Conservation (phyloP, 768 basidiomycete genomes). For the Porphyrellus cyaneotinctus region DNA sequence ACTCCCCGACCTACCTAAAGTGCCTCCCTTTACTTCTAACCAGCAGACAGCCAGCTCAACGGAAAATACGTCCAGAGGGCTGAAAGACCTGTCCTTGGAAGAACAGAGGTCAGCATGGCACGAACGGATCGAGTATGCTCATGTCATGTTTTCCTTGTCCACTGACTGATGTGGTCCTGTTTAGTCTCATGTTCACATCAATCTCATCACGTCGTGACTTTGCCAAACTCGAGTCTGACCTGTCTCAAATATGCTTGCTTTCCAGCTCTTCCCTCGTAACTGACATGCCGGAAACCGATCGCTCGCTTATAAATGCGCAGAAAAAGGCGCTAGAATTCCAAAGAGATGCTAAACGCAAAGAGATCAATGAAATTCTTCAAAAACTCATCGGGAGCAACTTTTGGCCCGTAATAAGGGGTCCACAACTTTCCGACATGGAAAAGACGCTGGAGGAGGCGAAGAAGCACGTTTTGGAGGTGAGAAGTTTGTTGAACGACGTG, state of each 20-base stretch:
- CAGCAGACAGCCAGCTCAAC: conserved; percentile 5
- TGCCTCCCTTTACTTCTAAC: conserved; percentile 18
- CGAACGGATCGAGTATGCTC: conserved; percentile 38
- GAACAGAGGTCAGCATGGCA: conserved; percentile 39
- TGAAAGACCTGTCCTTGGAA: conserved; percentile 29
- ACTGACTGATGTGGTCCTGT: neutral
- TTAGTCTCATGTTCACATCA: conserved; percentile 35
- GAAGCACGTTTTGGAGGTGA: conserved; percentile 32
- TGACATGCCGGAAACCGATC: conserved; percentile 25
- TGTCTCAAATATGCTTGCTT: conserved; percentile 26
- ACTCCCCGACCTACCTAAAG: conserved; percentile 16
- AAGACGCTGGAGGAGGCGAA: conserved; percentile 22
- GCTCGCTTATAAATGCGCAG: conserved; percentile 21
- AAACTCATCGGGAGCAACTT: conserved; percentile 34
- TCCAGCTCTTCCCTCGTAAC: conserved; percentile 22
- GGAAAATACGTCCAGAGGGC: conserved; percentile 1
- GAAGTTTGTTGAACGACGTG: conserved; percentile 20
- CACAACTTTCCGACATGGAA: conserved; percentile 26
- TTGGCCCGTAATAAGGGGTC: conserved; percentile 36
- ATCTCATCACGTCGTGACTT: conserved; percentile 33
- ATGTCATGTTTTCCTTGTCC: neutral
- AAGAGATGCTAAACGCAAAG: conserved; percentile 30
- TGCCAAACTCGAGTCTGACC: conserved; percentile 31
- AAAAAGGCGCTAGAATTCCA: conserved; percentile 21
- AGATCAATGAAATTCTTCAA: conserved; percentile 28